Conservation (phyloP, 805 yeast species). For the Nakazawaea ishiwadae region DNA sequence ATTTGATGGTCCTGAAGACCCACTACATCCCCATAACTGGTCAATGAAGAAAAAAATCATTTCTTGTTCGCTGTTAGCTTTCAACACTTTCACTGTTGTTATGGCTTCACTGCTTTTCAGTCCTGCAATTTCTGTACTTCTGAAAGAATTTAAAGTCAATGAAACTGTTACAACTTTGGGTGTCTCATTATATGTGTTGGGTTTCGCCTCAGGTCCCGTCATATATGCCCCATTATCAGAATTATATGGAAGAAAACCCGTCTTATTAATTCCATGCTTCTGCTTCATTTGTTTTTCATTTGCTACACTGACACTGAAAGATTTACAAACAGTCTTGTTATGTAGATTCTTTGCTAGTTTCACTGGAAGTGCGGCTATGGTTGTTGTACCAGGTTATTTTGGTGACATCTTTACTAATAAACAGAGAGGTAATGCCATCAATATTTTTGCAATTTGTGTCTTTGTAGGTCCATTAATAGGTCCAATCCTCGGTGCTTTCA, state of each 20-base stretch:
- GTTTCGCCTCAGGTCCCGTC: constrained; percentile 90
- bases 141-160: constrained; percentile 53
- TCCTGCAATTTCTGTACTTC: constrained; percentile 46
- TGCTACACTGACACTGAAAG: constrained; percentile 72
- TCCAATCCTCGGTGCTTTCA: constrained; percentile 74
- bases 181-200: constrained; percentile 79
- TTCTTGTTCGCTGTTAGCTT: constrained; percentile 51
- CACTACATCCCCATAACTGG: constrained; percentile 79
- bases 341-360: constrained; percentile 79
- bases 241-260: constrained; percentile 62
- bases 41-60: constrained; percentile 37
- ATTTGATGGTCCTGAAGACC: constrained; percentile 76
- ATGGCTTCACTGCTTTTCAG: constrained; percentile 84
- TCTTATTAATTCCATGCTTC: constrained; percentile 51
- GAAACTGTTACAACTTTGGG: constrained; percentile 67
- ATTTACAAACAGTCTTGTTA: constrained; percentile 70
- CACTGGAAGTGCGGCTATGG: constrained; percentile 79
- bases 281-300: constrained; percentile 57
- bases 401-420: constrained; percentile 71
- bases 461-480: constrained; percentile 78
- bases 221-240: constrained; percentile 87
- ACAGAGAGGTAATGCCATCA: constrained; percentile 70
- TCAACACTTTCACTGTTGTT: too few relatives aligned
- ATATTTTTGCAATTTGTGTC: constrained; percentile 65
- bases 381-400: constrained; percentile 80